Base-by-base conservation (phyloP, 176 grass and related monocot species). In the Rhynchospora pubera region DNA sequence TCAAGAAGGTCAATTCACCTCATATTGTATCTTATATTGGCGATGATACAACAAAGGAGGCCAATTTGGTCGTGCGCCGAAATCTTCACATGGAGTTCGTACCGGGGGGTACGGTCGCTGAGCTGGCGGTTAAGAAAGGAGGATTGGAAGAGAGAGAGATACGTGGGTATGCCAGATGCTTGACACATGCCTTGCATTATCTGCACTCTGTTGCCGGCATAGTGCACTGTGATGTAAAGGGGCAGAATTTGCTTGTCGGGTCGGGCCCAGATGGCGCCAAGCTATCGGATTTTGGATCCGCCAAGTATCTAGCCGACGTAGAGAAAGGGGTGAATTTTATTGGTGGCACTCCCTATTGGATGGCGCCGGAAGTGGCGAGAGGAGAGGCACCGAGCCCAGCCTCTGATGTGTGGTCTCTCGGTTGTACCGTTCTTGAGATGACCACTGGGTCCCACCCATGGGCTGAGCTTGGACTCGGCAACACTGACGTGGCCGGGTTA, bases 211-310 rank as follows among this genome's bases (percentile, higher is more conserved):
- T 87, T 51, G 89, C 92, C 24, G 85, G 93, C 45, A 84, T 93
- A 18, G 85, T 99, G 82, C 93, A 99, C 91, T 90, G 96, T 10
- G 96, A 99, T 71, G 89, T 99, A 30, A 99, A 95, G 91, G 91
- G 89, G 2, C 58, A 84, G 64, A 99, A 99, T 85, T 86, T 95
- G 83, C 89, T 99, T 45, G 44, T 88, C 7, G 89, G 84, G 34
- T 68, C 52, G 0, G 46, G 7, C 0, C 57, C 18, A 2, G 28
- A 13, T 60, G 82, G 82, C 12, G 89, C 92, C 0, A 99, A 99
- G 86, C 87, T 99, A 73, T 87, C 89, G 0, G 93, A 99, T 34
- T 95, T 99, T 74, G 91, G 91, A 59, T 83, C 91, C 39, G 92
- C 96, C 26, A 87, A 80, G 79, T 51, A 90, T 50, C 30, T 86